Percentiles rank a stretch among this genome's conserved stretches.
These are phyloP conservation scores for Exophiala sp. DNA, from an alignment of 2,329 filamentous ascomycete genomes.

Conservation along the genomic window DNA sequence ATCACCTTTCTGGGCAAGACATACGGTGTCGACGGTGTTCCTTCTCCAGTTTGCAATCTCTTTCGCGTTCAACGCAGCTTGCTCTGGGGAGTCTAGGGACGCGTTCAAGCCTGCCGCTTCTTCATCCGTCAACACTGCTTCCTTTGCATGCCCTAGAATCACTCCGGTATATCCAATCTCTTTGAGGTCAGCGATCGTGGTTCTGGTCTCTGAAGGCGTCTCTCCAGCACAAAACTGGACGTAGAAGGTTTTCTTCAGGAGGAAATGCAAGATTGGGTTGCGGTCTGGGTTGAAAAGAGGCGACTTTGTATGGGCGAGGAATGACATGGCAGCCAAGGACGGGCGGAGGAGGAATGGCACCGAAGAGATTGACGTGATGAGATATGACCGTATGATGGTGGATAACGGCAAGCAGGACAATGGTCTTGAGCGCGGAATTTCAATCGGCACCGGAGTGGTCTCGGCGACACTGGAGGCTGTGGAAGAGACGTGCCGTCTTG, in stretches of 20 bases:
- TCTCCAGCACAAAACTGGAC: conserved; percentile 88
- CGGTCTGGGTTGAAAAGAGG: conserved; percentile 68
- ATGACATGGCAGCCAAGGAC: conserved; percentile 64
- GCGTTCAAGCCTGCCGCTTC: conserved; percentile 26
- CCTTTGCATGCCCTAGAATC: conserved; percentile 77
- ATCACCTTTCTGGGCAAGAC: conserved; percentile 47
- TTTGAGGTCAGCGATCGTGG: conserved; percentile 64
- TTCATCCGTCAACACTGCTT: conserved; percentile 64
- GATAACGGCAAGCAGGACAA: conserved; percentile 26
- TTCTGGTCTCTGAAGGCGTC: conserved; percentile 63
- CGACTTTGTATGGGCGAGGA: conserved; percentile 66
- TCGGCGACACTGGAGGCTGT: conserved; percentile 9
- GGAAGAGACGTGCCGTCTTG: conserved; percentile 21
- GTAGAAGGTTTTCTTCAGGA: conserved; percentile 82
- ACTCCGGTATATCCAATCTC: conserved; percentile 76
- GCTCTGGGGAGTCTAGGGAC: conserved; percentile 5
- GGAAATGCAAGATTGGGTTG: conserved; percentile 66
- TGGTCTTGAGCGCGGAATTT: conserved; percentile 13
- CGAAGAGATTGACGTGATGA: conserved; percentile 28
- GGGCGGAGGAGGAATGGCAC: conserved; percentile 59
- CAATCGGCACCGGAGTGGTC: neutral
- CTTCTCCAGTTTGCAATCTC: conserved; percentile 60
- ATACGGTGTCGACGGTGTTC: conserved; percentile 71
- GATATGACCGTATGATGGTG: conserved; percentile 26
- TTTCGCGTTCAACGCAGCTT: conserved; percentile 22